Percentiles rank a stretch among this genome's conserved stretches.
These are phyloP conservation scores for Puccinia coronata DNA, from an alignment of 1,284 basidiomycete genomes.

Conservation along the genomic window DNA sequence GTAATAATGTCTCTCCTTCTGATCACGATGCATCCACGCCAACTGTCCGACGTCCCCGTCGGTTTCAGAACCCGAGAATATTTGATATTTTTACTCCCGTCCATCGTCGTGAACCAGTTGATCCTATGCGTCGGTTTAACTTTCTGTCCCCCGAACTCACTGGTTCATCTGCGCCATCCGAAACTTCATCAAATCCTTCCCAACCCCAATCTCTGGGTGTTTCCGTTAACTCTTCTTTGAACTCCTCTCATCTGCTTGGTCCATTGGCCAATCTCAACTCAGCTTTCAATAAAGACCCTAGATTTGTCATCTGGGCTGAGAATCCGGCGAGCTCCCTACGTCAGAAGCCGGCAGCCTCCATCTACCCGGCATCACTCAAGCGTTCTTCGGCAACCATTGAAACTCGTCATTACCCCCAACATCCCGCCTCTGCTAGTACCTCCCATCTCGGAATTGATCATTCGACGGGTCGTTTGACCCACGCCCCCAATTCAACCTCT, in stretches of 20 bases:
- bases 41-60: slow-evolving; percentile 28
- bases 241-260: slow-evolving; percentile 61
- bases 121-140: slow-evolving; percentile 47
- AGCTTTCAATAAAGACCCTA: slow-evolving; percentile 67
- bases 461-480: slow-evolving; percentile 23
- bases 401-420: slow-evolving; percentile 21
- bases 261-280: not conserved
- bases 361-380: slow-evolving; percentile 16
- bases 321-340: slow-evolving; percentile 10
- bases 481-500: not conserved
- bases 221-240: slow-evolving; percentile 23
- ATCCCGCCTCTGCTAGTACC: slow-evolving; percentile 39
- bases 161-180: slow-evolving; percentile 13
- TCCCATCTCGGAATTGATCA: slow-evolving; percentile 36
- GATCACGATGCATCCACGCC: not conserved
- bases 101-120: slow-evolving; percentile 39
- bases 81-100: slow-evolving; percentile 43
- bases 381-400: slow-evolving; percentile 28
- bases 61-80: slow-evolving; percentile 29
- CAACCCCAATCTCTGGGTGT: slow-evolving; percentile 8
- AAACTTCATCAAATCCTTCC: slow-evolving; percentile 10
- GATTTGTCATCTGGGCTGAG: slow-evolving; percentile 79
- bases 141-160: slow-evolving; percentile 12
- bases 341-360: not conserved
- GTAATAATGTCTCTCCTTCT: slow-evolving; percentile 50